A percentile compares a stretch with the other conserved stretches of the same genome.
These are phyloP conservation scores for Avena atlantica DNA, from an alignment of 176 grass and related monocot species.

Conservation along the genomic window DNA sequence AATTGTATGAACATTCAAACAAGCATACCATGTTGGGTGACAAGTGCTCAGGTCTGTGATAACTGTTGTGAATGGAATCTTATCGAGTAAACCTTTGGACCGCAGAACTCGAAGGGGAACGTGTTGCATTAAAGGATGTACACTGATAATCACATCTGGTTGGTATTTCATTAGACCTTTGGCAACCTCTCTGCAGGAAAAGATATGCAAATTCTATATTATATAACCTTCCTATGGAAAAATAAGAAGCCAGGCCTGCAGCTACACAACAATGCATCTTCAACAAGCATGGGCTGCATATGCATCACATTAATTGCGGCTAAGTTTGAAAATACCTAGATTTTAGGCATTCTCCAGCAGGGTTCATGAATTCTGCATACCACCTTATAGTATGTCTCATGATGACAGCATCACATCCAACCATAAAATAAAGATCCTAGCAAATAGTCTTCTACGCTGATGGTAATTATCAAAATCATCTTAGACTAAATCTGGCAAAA, in stretches of 20 bases:
- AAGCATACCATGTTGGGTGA: constrained; percentile 95
- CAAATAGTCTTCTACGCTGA: constrained; percentile 18
- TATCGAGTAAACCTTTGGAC: constrained; percentile 86
- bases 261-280: not conserved
- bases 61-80: constrained; percentile 98
- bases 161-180: constrained; percentile 99
- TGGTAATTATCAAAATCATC: not conserved
- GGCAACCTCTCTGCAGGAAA: constrained; percentile 78
- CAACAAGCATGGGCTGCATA: constrained; percentile 10
- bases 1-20: constrained; percentile 41
- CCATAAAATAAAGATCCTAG: constrained; percentile 1
- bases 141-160: constrained; percentile 99
- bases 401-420: constrained; percentile 1
- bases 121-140: constrained; percentile 99
- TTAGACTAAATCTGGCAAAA: constrained; percentile 23
- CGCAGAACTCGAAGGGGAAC: constrained; percentile 89
- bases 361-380: not conserved
- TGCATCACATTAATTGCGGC: not conserved
- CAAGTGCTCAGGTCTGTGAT: constrained; percentile 98
- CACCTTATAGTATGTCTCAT: not conserved
- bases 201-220: constrained; percentile 22
- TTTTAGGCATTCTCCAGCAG: constrained; percentile 18
- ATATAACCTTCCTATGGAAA: constrained; percentile 3
- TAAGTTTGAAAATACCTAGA: constrained; percentile 15
- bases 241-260: not conserved